Evolutionary conservation across 2,329 filamentous ascomycete genomes (phyloP).

Genomic region (Dryadomyces quercus-mongolicae): DNA sequence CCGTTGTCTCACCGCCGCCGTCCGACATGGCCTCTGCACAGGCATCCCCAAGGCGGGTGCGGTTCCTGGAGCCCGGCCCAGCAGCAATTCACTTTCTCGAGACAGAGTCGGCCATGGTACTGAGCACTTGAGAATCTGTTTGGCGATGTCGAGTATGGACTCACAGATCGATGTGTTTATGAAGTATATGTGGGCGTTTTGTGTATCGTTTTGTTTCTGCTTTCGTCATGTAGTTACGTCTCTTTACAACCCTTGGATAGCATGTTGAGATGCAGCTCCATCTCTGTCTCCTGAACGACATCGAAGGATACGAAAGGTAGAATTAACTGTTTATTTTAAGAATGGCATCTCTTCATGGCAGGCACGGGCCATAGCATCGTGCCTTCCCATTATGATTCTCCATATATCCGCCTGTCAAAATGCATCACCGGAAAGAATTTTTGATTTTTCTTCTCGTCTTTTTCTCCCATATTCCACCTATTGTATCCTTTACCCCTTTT

Average conservation of each 20-base stretch:
- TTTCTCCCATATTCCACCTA: not conserved
- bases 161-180: not conserved
- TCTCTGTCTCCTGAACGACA: too few relatives aligned
- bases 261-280: too few relatives aligned
- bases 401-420: not conserved
- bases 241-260: too few relatives aligned
- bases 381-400: not conserved
- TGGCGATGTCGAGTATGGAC: too few relatives aligned
- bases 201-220: not conserved
- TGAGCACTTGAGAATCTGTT: not conserved
- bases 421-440: not conserved
- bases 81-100: conserved; percentile 10
- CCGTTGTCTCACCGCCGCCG: not conserved
- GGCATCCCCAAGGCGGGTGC: conserved; percentile 6
- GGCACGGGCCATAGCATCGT: not conserved
- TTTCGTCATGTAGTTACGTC: not conserved
- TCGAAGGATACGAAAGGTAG: too few relatives aligned
- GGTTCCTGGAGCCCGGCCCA: conserved; percentile 9
- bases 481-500: not conserved
- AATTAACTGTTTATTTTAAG: too few relatives aligned
- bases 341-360: not conserved
- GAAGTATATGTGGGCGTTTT: not conserved
- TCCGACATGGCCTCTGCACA: not conserved
- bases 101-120: conserved; percentile 6
- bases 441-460: not conserved